phyloP scores from a whole-genome alignment of 2,329 filamentous ascomycete genomes.

The Curvularia verruculosa region DNA sequence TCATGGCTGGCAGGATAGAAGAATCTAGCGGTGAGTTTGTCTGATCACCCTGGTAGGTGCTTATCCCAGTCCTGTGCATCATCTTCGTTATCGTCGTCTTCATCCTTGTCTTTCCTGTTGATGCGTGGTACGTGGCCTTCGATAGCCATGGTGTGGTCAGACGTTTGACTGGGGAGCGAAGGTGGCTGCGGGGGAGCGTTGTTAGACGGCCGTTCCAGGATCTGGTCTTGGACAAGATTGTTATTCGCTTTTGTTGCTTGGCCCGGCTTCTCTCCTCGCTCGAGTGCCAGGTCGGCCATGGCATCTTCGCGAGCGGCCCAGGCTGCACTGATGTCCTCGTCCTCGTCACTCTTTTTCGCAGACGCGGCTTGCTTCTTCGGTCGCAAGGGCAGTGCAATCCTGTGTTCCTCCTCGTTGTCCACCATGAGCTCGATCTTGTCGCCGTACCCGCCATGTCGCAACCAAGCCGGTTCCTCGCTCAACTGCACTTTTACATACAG shows the following conservation, averaged over 20 bases:
- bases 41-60: conserved; percentile 34
- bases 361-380: conserved; percentile 28
- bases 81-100: conserved; percentile 29
- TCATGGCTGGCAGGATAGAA: background rate
- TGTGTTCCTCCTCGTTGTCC: conserved; percentile 41
- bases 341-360: conserved; percentile 30
- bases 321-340: conserved; percentile 38
- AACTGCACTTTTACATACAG: conserved; percentile 90
- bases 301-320: conserved; percentile 45
- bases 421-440: conserved; percentile 50
- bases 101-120: conserved; percentile 21
- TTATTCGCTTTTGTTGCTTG: conserved; percentile 39
- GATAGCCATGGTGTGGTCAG: conserved; percentile 44
- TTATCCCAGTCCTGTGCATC: conserved; percentile 46
- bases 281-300: conserved; percentile 50
- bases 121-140: conserved; percentile 47
- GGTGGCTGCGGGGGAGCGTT: conserved; percentile 35
- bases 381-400: conserved; percentile 36
- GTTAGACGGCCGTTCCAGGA: conserved; percentile 37
- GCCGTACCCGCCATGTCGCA: conserved; percentile 63
- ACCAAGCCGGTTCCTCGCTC: conserved; percentile 83
- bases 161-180: conserved; percentile 24
- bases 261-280: conserved; percentile 52
- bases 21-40: background rate
- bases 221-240: conserved; percentile 40